phyloP scores from a whole-genome alignment of 306 rosid genomes.

The Lathyrus sativus region DNA sequence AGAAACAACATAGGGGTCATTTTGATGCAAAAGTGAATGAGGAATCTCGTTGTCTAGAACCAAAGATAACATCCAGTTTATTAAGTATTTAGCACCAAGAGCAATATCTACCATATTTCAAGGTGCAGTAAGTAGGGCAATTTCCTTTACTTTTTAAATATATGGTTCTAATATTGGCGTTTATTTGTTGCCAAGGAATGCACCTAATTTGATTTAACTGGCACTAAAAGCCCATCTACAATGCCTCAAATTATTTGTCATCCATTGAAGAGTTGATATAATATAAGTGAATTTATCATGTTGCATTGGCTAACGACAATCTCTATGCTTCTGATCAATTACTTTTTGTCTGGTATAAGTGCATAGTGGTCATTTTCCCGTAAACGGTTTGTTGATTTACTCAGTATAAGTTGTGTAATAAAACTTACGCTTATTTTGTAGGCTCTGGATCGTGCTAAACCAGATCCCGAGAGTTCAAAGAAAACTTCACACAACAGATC shows the following conservation, averaged over 20 bases:
- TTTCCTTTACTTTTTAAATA: neutral
- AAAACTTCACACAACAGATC: slow-evolving; percentile 56
- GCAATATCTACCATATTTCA: neutral
- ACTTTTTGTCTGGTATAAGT: slow-evolving; percentile 13
- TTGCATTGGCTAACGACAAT: slow-evolving; percentile 29
- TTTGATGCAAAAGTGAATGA: slow-evolving; percentile 1
- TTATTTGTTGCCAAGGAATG: slow-evolving; percentile 25
- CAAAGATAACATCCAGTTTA: slow-evolving; percentile 8
- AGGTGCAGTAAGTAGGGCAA: neutral
- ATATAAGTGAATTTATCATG: slow-evolving; percentile 27
- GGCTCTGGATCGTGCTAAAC: slow-evolving; percentile 92
- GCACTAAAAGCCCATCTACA: slow-evolving; percentile 18
- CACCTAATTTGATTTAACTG: slow-evolving; percentile 15
- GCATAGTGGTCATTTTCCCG: slow-evolving; percentile 21
- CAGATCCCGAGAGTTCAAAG: slow-evolving; percentile 55
- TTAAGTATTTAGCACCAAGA: neutral
- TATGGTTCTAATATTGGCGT: neutral
- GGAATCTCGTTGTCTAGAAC: slow-evolving; percentile 1
- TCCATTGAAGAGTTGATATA: slow-evolving; percentile 6
- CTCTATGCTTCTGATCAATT: slow-evolving; percentile 9
- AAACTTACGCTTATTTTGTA: slow-evolving; percentile 36
- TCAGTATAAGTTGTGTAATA: slow-evolving; percentile 14
- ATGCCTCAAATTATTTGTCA: slow-evolving; percentile 15
- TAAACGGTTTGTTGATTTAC: slow-evolving; percentile 5
- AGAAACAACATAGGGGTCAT: neutral